Conservation (phyloP, 78 protist species). For the Trichosphaerium sp. region DNA sequence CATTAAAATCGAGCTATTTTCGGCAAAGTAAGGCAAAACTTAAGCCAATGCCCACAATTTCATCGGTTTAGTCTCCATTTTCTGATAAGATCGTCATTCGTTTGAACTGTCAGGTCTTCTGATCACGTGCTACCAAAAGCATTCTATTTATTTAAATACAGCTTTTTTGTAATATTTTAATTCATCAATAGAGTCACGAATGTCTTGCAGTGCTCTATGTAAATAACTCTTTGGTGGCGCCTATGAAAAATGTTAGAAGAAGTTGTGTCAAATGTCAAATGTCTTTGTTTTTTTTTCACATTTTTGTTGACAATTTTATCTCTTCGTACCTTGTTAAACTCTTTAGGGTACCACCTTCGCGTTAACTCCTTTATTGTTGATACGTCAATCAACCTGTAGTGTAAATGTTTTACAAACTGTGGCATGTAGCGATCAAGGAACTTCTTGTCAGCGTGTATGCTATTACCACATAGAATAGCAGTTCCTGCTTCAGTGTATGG, state of each 20-base stretch:
- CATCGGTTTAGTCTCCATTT: no score
- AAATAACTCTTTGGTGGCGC: background rate
- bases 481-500: background rate
- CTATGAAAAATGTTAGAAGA: no score
- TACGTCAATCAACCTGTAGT: slow-evolving; percentile 40
- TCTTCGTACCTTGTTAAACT: background rate
- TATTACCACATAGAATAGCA: slow-evolving; percentile 26
- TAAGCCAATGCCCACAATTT: no score
- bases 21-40: no score
- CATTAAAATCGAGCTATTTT: no score
- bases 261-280: no score
- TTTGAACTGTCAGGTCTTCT: no score
- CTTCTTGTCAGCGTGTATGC: slow-evolving; percentile 17
- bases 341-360: slow-evolving; percentile 29
- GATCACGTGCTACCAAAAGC: no score
- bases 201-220: slow-evolving; percentile 29
- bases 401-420: slow-evolving; percentile 7
- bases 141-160: slow-evolving; percentile 8
- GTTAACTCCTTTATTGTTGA: slow-evolving; percentile 21
- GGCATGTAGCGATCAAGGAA: slow-evolving; percentile 39
- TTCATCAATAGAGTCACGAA: slow-evolving; percentile 33
- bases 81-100: no score
- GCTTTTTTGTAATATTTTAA: slow-evolving; percentile 12
- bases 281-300: no score
- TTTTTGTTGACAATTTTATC: no score